phyloP scores from a whole-genome alignment of 306 rosid species.

The Adenanthera pavonina region DNA sequence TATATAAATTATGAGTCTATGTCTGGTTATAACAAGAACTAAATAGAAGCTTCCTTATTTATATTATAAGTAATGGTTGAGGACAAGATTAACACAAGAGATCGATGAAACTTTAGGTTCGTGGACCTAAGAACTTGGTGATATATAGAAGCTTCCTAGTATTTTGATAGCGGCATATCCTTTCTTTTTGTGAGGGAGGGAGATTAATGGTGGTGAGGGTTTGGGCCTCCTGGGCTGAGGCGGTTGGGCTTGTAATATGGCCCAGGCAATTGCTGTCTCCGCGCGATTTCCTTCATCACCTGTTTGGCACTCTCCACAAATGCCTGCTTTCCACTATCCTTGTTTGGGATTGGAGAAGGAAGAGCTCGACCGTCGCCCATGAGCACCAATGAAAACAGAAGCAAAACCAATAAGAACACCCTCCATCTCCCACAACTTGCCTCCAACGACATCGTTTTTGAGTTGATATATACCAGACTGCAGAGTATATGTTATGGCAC shows the following conservation, averaged over 20 bases:
- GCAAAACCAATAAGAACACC: constrained; percentile 27
- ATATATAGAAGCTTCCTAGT: no score
- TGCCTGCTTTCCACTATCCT: neutral
- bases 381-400: constrained; percentile 47
- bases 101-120: no score
- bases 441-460: neutral
- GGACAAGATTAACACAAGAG: neutral
- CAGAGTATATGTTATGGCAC: neutral
- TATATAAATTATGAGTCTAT: no score
- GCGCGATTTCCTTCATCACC: constrained; percentile 46
- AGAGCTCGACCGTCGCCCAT: constrained; percentile 34
- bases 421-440: constrained; percentile 29
- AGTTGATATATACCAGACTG: neutral
- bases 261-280: constrained; percentile 44
- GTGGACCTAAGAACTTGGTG: no score
- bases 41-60: neutral
- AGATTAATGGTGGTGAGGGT: constrained; percentile 52
- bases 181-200: neutral
- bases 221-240: constrained; percentile 58
- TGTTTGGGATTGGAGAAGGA: constrained; percentile 11
- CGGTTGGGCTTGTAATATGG: constrained; percentile 33
- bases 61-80: neutral
- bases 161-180: no score
- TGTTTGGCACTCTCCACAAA: constrained; percentile 40
- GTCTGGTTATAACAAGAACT: neutral